Base-by-base conservation (phyloP, 495 filamentous ascomycete genomes). In the Aspergillus sclerotioniger region DNA sequence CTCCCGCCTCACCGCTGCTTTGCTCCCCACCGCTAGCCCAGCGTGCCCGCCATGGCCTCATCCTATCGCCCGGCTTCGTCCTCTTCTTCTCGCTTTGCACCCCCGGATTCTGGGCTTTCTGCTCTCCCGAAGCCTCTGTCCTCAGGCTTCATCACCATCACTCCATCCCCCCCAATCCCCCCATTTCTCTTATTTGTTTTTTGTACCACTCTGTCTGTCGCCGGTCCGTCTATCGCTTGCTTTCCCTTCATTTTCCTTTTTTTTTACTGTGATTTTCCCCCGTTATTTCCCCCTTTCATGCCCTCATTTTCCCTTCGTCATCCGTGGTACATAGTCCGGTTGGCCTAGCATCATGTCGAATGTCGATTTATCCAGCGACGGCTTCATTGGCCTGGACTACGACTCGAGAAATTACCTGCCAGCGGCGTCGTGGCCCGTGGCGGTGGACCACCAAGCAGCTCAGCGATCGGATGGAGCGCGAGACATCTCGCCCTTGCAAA, bases 321-420 rank as follows among this genome's bases (percentile, higher is more conserved):
- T 44, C 35, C 19, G 33, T 55, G 46, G 54, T 57, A 47, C 49
- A 53, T 62, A 51, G 56, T 53, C 20, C 55, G n/a, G n/a, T n/a
- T 19, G 15, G 17, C 9, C 15, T 35, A 59, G 53, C 63, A 72
- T 62, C 44, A 78, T 78, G 75, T 76, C 74, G 50, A 78, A 76
- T 69, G 66, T 76, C 58, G 74, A 78, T 66, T 59, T 78, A 59
- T 62, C 70, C 17, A 72, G 60, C 54, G 73, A 79, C 59, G 76
- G 73, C 66, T 75, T 79, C 54, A 71, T 79, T 59, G 71, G 72
- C 59, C 74, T 78, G 56, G 75, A 79, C 50, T 79, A 79, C 59
- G 76, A 79, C 64, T 74, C 76, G 47, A 75, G 76, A 71, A 70
- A 62, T 51, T 79, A 78, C 68, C 70, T 78, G 53, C 75, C 75